These are phyloP conservation scores for Ascochyta pisi DNA, from an alignment of 2,329 filamentous ascomycete species.

Conservation along the genomic window DNA sequence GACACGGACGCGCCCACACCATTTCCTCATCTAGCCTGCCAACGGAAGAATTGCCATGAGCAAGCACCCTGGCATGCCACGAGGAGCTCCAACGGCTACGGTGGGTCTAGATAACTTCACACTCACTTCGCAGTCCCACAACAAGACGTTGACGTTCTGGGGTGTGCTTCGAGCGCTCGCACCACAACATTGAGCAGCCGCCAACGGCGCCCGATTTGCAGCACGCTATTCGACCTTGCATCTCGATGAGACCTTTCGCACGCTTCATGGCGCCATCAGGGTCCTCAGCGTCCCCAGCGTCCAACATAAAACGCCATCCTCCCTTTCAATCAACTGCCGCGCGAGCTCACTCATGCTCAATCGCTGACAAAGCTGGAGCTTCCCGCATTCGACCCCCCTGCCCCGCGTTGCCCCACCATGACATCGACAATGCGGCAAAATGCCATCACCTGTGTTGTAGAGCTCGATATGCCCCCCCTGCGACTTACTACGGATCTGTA, in stretches of 20 bases:
- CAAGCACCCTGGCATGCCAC: slow-evolving; percentile 7
- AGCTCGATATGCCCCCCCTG: slow-evolving; percentile 24
- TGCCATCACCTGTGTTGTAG: slow-evolving; percentile 11
- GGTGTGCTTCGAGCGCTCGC: not conserved
- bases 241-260: not conserved
- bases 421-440: slow-evolving; percentile 34
- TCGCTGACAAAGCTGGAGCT: slow-evolving; percentile 19
- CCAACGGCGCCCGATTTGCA: not conserved
- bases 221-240: not conserved
- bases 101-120: slow-evolving; percentile 2
- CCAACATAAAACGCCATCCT: slow-evolving; percentile 14
- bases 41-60: not conserved
- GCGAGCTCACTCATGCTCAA: not conserved
- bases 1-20: not conserved
- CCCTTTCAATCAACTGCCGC: not conserved
- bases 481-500: slow-evolving; percentile 22
- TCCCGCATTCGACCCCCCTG: slow-evolving; percentile 5
- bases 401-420: slow-evolving; percentile 30
- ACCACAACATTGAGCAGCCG: not conserved
- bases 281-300: slow-evolving; percentile 21
- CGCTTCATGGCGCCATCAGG: slow-evolving; percentile 20
- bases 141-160: not conserved
- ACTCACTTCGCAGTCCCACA: slow-evolving; percentile 1
- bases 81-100: slow-evolving; percentile 2
- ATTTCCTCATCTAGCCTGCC: not conserved